A percentile compares a stretch with the other conserved stretches of the same genome.
These are phyloP conservation scores for Besnoitia besnoiti DNA, from an alignment of 169 alveolate species.

Conservation along the genomic window DNA sequence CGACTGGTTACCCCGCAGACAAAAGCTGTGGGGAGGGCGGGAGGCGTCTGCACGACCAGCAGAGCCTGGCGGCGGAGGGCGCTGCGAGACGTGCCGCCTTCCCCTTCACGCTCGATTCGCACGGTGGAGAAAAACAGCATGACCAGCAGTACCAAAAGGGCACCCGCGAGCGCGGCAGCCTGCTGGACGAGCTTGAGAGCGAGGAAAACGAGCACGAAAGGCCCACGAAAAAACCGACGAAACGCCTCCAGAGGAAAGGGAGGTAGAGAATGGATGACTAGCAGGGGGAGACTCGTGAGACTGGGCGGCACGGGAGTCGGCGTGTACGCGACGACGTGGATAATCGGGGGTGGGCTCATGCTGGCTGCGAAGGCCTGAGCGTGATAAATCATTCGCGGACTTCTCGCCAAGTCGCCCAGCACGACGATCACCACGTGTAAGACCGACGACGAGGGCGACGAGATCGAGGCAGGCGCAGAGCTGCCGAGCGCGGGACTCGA, in stretches of 20 bases:
- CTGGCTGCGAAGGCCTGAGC: slow-evolving; percentile 12
- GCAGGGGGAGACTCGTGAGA: neutral
- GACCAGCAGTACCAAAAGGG: neutral
- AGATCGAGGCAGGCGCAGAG: neutral
- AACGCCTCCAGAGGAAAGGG: neutral
- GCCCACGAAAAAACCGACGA: slow-evolving; percentile 11
- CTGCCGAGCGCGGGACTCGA: too few species aligned
- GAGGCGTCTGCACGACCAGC: slow-evolving; percentile 90
- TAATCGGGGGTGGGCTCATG: neutral
- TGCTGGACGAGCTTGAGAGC: neutral
- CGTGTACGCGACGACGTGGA: slow-evolving; percentile 6
- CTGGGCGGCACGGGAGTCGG: slow-evolving; percentile 16
- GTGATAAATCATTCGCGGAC: slow-evolving; percentile 46
- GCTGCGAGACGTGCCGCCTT: neutral
- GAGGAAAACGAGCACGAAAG: neutral
- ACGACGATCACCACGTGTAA: slow-evolving; percentile 15
- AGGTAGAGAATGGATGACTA: neutral
- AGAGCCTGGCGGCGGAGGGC: slow-evolving; percentile 54
- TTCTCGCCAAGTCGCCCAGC: slow-evolving; percentile 39
- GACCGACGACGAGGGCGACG: neutral
- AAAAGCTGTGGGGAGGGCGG: slow-evolving; percentile 86
- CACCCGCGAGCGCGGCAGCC: slow-evolving; percentile 4
- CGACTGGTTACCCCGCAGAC: slow-evolving; percentile 73
- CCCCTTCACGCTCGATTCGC: neutral
- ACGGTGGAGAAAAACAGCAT: neutral